Evolutionary conservation across 495 filamentous ascomycete species (phyloP), one percentile per base, ranked within the genome.

Genomic region (Aspergillus panamensis): DNA sequence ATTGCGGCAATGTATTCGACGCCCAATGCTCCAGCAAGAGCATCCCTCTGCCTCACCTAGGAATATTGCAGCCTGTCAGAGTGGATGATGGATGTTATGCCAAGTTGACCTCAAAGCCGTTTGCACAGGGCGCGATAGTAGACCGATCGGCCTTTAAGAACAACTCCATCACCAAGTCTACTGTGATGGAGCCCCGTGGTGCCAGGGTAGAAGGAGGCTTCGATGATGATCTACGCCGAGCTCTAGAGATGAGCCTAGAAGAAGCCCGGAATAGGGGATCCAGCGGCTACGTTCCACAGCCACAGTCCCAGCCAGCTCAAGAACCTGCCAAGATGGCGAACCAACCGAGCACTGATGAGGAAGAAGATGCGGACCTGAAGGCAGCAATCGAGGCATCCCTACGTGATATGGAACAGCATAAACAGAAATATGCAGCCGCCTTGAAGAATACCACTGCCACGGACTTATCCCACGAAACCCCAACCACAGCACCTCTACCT

Each of bases 371-470:
- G 14, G 92, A 98, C 67, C 74, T 98, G 37, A 95, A 95, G 67
- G 92, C 94, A 37, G 94, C 94, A 12, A 97, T 98, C 67, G 93
- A 92, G 33, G 94, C 95, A 21, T 97, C 93, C n/a, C 71, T 98
- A 45, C 87, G 88, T 45, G 94, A 98, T 68, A 97, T 97, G 93
- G 94, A 98, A 74, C 87, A 96, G 68, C 95, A 98, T 63, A 97
- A 97, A 73, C 90, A 94, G 70, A 86, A 84, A 58, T 88, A 96
- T 73, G 86, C 91, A 8, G 86, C 87, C 25, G 82, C 83, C 20
- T 73, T 96, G 64, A 94, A 94, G 62, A 86, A 88, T 60, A 74
- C 78, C 14, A 67, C 76, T 19, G 62, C 76, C 16, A 64, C 75
- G 3, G 71, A 78, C 42, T 43, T 65, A 8, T 45, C 65, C 9